Percentiles rank a stretch among this genome's conserved stretches.
Evolutionary conservation across 1,284 basidiomycete genomes (phyloP).

Genomic region (Heterobasidion occidentale): DNA sequence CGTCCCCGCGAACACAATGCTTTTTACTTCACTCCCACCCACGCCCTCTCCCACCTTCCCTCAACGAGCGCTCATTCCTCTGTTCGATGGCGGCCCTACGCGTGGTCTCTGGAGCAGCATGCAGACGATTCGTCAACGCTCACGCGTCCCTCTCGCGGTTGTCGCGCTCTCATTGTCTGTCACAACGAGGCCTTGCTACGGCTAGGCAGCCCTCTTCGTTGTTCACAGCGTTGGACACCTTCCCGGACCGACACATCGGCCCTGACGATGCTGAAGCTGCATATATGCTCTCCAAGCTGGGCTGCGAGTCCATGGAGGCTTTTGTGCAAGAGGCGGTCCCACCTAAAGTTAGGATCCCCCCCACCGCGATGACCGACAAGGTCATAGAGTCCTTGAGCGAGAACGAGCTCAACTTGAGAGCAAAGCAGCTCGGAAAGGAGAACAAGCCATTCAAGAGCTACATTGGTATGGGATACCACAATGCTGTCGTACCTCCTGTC

Average conservation of each 20-base stretch:
- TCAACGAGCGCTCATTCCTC: constrained; percentile 4
- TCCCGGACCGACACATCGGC: constrained; percentile 84
- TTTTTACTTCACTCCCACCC: constrained; percentile 16
- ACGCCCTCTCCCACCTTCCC: constrained; percentile 13
- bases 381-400: constrained; percentile 79
- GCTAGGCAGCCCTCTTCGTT: constrained; percentile 48
- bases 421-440: constrained; percentile 66
- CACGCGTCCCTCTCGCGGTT: background rate
- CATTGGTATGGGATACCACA: constrained; percentile 98
- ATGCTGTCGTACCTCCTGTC: constrained; percentile 88
- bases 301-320: constrained; percentile 80
- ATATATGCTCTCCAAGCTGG: constrained; percentile 74
- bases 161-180: background rate
- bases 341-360: constrained; percentile 63
- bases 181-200: constrained; percentile 43
- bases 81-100: constrained; percentile 39
- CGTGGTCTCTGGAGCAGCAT: constrained; percentile 28
- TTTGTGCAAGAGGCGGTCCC: constrained; percentile 83
- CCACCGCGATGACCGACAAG: constrained; percentile 54
- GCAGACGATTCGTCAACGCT: constrained; percentile 9
- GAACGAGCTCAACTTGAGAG: constrained; percentile 74
- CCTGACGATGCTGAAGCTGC: constrained; percentile 72
- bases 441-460: constrained; percentile 88
- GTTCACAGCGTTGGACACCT: constrained; percentile 82
- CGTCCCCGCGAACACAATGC: constrained; percentile 7